These are phyloP conservation scores for Cytospora mali DNA, from an alignment of 2,329 filamentous ascomycete species.

Conservation along the genomic window DNA sequence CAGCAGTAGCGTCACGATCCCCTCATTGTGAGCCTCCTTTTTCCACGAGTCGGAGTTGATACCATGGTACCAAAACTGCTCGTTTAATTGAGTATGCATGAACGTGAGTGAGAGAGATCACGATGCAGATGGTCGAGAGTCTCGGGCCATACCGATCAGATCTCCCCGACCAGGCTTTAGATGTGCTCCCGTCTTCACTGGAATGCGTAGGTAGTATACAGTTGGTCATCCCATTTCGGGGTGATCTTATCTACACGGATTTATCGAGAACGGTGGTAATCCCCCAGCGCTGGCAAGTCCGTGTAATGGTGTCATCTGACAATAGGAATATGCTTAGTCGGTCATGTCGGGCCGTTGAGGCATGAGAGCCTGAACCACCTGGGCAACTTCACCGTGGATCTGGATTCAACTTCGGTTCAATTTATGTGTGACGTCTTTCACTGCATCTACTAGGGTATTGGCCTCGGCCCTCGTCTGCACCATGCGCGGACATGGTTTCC, in stretches of 20 bases:
- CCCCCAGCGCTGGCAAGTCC: too few species aligned
- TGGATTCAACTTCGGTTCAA: background rate
- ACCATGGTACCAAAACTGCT: background rate
- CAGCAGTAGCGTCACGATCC: conserved; percentile 22
- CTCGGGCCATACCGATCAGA: conserved; percentile 6
- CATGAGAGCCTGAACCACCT: conserved; percentile 3
- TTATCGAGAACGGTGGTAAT: too few species aligned
- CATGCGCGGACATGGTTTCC: conserved; percentile 27
- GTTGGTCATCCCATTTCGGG: too few species aligned
- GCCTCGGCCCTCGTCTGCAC: background rate
- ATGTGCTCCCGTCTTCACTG: background rate
- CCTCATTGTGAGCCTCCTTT: conserved; percentile 20
- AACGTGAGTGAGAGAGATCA: too few species aligned
- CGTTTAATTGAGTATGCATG: too few species aligned
- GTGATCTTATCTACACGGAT: too few species aligned
- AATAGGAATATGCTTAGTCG: background rate
- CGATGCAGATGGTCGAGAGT: background rate
- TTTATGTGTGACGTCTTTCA: background rate
- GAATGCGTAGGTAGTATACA: too few species aligned
- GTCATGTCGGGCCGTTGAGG: conserved; percentile 22
- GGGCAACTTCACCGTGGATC: background rate
- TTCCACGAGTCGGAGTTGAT: conserved; percentile 37
- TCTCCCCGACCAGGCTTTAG: background rate
- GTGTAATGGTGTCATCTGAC: background rate
- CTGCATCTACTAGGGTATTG: background rate